Evolutionary conservation across 805 yeast species (phyloP), one percentile per base, ranked within the genome.

Genomic region (Candida berthetii): DNA sequence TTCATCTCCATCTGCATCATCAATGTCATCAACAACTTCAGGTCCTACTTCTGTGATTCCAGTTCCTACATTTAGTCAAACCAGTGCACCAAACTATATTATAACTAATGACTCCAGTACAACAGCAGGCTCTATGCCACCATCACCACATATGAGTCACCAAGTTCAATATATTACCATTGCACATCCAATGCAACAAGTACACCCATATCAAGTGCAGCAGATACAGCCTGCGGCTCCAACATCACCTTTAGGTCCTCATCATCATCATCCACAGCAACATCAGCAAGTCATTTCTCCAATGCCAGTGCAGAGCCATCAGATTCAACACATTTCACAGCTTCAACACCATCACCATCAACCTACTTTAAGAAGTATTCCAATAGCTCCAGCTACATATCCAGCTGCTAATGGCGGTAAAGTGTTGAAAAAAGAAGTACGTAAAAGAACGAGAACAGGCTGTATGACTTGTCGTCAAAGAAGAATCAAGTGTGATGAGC

Each of bases 401-500:
- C 16, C 32, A 5, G 7, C 16, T 29, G n/a, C 16, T 14, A 15
- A 14, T 29, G 16, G 9, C n/a, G 7, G 16, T 3, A 14, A 14
- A 29, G 32, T 15, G 13, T 15, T 29, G n/a, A 14, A 14, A 8
- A 29, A 29, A 5, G 15, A 14, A 7, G 32, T 14, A 14, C 15
- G 43, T 18, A 45, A 82, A 36, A 66, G 90, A 39, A 83, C 89
- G 2, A 67, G 85, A 52, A 82, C 89, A 0, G 91, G 91, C 3
- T 83, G 90, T 57, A 60, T 81, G 42, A 83, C 90, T 1, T 83
- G 90, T 56, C 69, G 89, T 28, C 74, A 78, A 54, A 63, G 89
- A 46, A 65, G 89, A 36, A 80, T 82, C 53, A 82, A 82, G 62
- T 83, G 90, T 60, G 90, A 83, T 59, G 90, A 83, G 62, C 60